A percentile compares a stretch with the other conserved stretches of the same genome.
Conservation (phyloP, 129 eudicot genomes). For the Glebionis coronaria region DNA sequence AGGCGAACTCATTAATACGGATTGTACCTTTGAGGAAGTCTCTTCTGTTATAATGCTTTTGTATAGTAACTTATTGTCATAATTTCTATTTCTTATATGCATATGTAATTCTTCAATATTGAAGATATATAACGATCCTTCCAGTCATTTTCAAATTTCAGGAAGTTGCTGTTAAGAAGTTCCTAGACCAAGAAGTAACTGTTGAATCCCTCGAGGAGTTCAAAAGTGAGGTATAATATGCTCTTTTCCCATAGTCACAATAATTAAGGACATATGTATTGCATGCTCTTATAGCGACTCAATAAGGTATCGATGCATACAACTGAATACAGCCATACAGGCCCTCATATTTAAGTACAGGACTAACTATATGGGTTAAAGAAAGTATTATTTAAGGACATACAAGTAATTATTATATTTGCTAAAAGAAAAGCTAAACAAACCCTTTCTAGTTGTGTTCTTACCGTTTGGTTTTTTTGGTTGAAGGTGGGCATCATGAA, state of each 20-base stretch:
- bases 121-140: slow-evolving; percentile 9
- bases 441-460: not conserved
- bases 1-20: not conserved
- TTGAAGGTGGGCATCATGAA: slow-evolving; percentile 86
- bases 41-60: no score
- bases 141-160: slow-evolving; percentile 27
- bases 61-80: not conserved
- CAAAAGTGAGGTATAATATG: slow-evolving; percentile 71
- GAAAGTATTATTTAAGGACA: no score
- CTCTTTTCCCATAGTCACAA: slow-evolving; percentile 13
- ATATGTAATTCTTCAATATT: slow-evolving; percentile 3
- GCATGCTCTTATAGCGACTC: not conserved
- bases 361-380: no score
- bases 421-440: no score
- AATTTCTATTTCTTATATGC: slow-evolving; percentile 1
- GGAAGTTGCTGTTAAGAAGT: slow-evolving; percentile 98
- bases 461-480: slow-evolving; percentile 24
- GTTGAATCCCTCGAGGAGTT: slow-evolving; percentile 86
- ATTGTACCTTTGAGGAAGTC: not conserved
- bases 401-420: no score
- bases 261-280: not conserved
- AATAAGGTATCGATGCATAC: not conserved
- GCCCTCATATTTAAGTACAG: not conserved
- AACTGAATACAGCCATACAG: not conserved
- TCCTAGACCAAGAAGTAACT: slow-evolving; percentile 84